Evolutionary conservation across 2,329 filamentous ascomycete genomes (phyloP), one percentile per base, ranked within the genome.

Genomic region (Metarhizium anisopliae): DNA sequence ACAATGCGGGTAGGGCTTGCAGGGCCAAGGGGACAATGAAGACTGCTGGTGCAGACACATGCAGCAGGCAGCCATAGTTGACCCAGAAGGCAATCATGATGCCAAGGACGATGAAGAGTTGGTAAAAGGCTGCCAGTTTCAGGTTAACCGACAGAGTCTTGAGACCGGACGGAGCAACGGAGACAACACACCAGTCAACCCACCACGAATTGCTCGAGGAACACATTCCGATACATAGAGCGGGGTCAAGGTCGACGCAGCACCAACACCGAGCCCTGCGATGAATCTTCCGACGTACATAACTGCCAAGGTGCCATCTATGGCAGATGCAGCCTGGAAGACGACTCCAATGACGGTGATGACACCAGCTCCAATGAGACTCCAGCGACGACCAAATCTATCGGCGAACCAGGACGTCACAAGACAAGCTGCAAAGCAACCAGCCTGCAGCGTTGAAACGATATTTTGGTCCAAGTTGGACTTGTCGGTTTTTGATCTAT

Each of bases 361-460:
- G 1, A 77, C 45, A 32, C 84, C 83, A 6, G 81, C 77, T 18
- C 73, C 67, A 25, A 88, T 74, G 35, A 90, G 73, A 29, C 76
- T 74, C 14, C 60, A 63, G 50, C 79, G 78, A 53, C 85, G 77
- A 16, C 85, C 85, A 61, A 70, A 80, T 60, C 66, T 70, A 61
- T 84, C 81, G 5, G 80, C 75, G 47, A 79, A 62, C 72, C 75
- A 81, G 38, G 75, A 76, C 6, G 79, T 78, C 55, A 80, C 59
- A 59, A 88, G 74, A 57, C 83, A 83, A 40, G 84, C 84, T 53
- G 80, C 74, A 67, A 88, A 87, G 59, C 83, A 86, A 52, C 85
- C 85, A 47, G 80, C 84, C 69, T 89, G 85, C 10, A 89, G 77
- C 0, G 82, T 85, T n/a, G 84, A 86, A 32, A 87, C 86, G 56